A percentile compares a stretch with the other conserved stretches of the same genome.
phyloP scores from a whole-genome alignment of 2,329 filamentous ascomycete genomes.

The Cadophora malorum region DNA sequence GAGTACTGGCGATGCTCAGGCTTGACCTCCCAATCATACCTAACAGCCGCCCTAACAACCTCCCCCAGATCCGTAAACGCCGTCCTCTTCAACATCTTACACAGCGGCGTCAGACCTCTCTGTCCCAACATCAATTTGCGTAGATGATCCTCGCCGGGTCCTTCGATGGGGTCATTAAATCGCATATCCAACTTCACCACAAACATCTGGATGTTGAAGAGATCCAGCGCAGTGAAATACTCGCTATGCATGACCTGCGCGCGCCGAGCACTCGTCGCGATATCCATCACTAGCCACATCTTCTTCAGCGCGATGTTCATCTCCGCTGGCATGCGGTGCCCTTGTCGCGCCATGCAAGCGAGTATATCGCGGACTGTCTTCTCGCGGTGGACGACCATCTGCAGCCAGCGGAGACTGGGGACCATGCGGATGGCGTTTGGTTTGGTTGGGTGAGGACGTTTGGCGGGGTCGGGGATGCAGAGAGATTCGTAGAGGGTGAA shows the following conservation, averaged over 20 bases:
- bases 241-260: conserved; percentile 59
- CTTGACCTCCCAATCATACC: conserved; percentile 56
- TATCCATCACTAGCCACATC: conserved; percentile 77
- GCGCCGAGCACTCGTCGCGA: conserved; percentile 62
- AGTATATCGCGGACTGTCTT: conserved; percentile 66
- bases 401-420: conserved; percentile 70
- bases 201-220: conserved; percentile 69
- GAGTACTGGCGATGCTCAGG: conserved; percentile 34
- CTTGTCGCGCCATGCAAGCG: conserved; percentile 62
- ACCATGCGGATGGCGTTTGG: conserved; percentile 54
- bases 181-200: conserved; percentile 75
- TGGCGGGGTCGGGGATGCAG: conserved; percentile 65
- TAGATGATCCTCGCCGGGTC: conserved; percentile 56
- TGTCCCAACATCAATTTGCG: conserved; percentile 67
- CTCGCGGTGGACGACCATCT: conserved; percentile 68
- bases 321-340: conserved; percentile 59
- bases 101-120: conserved; percentile 60
- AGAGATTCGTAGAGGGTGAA: conserved; percentile 64
- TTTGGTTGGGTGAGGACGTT: conserved; percentile 46
- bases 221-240: conserved; percentile 64
- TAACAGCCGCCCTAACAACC: conserved; percentile 61
- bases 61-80: conserved; percentile 52
- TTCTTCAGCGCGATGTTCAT: conserved; percentile 62
- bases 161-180: conserved; percentile 68
- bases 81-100: conserved; percentile 63